Conservation (phyloP, 306 rosid species). For the Fragaria iinumae region DNA sequence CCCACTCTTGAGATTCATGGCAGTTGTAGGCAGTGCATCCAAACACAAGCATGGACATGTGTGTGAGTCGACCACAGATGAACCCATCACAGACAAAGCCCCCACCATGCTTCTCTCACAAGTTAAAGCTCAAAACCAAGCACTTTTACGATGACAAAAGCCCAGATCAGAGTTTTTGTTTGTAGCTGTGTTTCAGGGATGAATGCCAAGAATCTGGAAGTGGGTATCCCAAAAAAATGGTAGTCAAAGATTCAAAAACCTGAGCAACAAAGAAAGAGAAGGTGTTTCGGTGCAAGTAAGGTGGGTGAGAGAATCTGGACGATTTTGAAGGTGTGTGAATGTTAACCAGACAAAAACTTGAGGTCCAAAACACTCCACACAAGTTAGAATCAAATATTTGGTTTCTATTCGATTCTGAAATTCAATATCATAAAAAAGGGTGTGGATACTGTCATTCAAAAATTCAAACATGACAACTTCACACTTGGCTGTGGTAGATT, state of each 20-base stretch:
- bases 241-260: conserved; percentile 46
- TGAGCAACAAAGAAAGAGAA: conserved; percentile 29
- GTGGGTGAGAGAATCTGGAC: conserved; percentile 13
- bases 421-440: background rate
- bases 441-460: background rate
- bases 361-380: conserved; percentile 52
- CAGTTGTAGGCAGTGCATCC: conserved; percentile 66
- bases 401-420: background rate
- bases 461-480: background rate
- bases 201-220: conserved; percentile 21
- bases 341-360: conserved; percentile 51
- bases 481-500: no score
- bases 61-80: conserved; percentile 81
- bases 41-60: conserved; percentile 81
- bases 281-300: conserved; percentile 29
- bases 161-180: conserved; percentile 20
- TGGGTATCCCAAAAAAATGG: conserved; percentile 41
- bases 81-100: conserved; percentile 65
- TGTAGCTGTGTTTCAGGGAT: conserved; percentile 6
- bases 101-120: conserved; percentile 55
- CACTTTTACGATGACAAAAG: background rate
- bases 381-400: background rate
- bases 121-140: conserved; percentile 18
- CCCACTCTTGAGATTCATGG: conserved; percentile 55
- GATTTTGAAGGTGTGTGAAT: conserved; percentile 45